phyloP scores from a whole-genome alignment of 768 basidiomycete species.

The Leucocoprinus sp. region DNA sequence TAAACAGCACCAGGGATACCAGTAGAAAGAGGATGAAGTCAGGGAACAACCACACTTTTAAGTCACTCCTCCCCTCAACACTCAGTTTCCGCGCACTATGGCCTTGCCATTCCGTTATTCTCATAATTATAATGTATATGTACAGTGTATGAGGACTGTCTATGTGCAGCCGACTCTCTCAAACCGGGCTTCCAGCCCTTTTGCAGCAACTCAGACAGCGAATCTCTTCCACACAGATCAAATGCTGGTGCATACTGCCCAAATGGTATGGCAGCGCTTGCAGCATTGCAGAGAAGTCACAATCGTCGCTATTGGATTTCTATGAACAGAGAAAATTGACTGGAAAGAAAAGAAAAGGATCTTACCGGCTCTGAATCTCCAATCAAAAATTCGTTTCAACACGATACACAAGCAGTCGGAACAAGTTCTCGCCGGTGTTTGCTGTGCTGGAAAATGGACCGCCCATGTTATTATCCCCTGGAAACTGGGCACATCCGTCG shows the following conservation, averaged over 20 bases:
- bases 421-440: neutral
- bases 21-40: constrained; percentile 21
- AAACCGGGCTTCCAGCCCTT: neutral
- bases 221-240: neutral
- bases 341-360: neutral
- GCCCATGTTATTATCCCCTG: neutral
- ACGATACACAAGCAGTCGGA: neutral
- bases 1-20: constrained; percentile 18
- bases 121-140: constrained; percentile 4
- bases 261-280: neutral
- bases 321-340: neutral
- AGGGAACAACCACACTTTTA: constrained; percentile 30
- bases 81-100: constrained; percentile 13
- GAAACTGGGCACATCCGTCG: too few relatives aligned
- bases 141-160: neutral
- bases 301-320: neutral
- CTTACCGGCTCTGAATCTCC: too few relatives aligned
- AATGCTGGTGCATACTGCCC: neutral
- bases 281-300: neutral
- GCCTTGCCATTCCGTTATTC: too few relatives aligned
- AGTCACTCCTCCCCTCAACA: constrained; percentile 18
- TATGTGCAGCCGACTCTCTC: neutral
- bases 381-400: too few relatives aligned
- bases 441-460: neutral
- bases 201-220: neutral